Conservation (phyloP, 2,329 filamentous ascomycete genomes). For the Elsinoe fawcettii region DNA sequence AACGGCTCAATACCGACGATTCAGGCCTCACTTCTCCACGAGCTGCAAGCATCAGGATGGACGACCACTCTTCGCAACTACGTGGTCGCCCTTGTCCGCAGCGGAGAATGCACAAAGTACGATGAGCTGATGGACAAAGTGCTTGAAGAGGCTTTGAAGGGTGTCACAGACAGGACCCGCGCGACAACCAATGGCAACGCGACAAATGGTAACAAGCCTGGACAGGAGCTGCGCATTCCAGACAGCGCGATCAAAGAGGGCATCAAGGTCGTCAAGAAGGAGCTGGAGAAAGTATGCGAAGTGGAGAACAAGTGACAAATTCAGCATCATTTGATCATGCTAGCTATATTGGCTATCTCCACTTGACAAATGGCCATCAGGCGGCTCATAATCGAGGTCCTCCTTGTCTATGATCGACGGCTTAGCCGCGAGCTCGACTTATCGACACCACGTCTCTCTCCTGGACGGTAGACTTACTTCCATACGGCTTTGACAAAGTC, state of each 20-base stretch:
- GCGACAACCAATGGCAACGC: slow-evolving; percentile 18
- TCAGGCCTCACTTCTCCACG: slow-evolving; percentile 46
- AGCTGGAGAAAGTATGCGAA: slow-evolving; percentile 26
- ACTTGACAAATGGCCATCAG: neutral
- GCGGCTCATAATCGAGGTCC: neutral
- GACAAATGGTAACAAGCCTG: slow-evolving; percentile 22
- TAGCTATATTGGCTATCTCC: neutral
- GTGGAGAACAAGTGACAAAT: slow-evolving; percentile 11
- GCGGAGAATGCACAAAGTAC: slow-evolving; percentile 49
- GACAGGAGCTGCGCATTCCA: slow-evolving; percentile 25
- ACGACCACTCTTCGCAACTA: slow-evolving; percentile 48
- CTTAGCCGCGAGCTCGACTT: neutral
- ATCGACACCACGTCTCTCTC: neutral
- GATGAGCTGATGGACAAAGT: slow-evolving; percentile 50
- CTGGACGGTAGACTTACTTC: slow-evolving; percentile 11
- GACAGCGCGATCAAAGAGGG: slow-evolving; percentile 44
- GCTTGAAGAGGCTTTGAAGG: slow-evolving; percentile 36
- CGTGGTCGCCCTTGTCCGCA: slow-evolving; percentile 49
- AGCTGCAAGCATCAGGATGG: slow-evolving; percentile 53
- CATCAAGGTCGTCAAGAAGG: slow-evolving; percentile 45
- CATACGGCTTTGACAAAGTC: slow-evolving; percentile 24
- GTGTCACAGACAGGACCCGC: slow-evolving; percentile 25
- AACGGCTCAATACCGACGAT: slow-evolving; percentile 48
- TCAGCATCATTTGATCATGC: neutral
- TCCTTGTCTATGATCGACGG: neutral